Conservation (phyloP, 495 filamentous ascomycete species). For the Extremus antarcticus region DNA sequence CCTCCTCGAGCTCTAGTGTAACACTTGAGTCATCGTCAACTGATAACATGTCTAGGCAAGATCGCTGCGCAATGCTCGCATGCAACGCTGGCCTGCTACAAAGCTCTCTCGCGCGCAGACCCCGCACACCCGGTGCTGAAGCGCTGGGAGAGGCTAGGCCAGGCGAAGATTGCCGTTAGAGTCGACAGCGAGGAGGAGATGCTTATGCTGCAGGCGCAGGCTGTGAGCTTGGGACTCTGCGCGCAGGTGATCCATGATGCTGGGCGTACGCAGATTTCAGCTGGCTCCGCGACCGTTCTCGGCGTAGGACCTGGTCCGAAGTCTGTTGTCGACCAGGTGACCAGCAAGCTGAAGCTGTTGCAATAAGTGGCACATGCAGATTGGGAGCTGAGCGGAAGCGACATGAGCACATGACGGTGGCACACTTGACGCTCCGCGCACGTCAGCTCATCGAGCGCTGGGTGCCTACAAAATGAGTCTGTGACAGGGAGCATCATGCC, state of each 20-base stretch:
- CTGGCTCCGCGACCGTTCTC: constrained; percentile 79
- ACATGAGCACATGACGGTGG: background rate
- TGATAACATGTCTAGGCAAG: constrained; percentile 53
- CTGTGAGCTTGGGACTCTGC: constrained; percentile 72
- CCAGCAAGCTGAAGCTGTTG: constrained; percentile 69
- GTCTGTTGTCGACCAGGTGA: constrained; percentile 75
- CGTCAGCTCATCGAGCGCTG: too few relatives aligned
- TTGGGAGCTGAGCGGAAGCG: background rate
- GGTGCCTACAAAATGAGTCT: too few relatives aligned
- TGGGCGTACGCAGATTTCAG: constrained; percentile 94
- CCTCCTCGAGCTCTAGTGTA: background rate
- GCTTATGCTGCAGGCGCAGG: constrained; percentile 61
- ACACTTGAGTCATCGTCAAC: background rate
- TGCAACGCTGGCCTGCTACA: constrained; percentile 94
- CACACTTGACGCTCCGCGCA: too few relatives aligned
- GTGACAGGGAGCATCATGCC: too few relatives aligned
- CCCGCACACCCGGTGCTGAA: constrained; percentile 53
- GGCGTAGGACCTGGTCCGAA: constrained; percentile 83
- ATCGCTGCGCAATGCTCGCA: constrained; percentile 95
- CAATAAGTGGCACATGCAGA: constrained; percentile 38
- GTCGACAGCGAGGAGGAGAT: constrained; percentile 74
- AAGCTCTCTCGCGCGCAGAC: constrained; percentile 52
- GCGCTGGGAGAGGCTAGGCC: constrained; percentile 74
- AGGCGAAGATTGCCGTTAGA: constrained; percentile 88
- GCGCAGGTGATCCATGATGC: constrained; percentile 86